phyloP scores from a whole-genome alignment of 345 rosid species.

The Salix exigua region DNA sequence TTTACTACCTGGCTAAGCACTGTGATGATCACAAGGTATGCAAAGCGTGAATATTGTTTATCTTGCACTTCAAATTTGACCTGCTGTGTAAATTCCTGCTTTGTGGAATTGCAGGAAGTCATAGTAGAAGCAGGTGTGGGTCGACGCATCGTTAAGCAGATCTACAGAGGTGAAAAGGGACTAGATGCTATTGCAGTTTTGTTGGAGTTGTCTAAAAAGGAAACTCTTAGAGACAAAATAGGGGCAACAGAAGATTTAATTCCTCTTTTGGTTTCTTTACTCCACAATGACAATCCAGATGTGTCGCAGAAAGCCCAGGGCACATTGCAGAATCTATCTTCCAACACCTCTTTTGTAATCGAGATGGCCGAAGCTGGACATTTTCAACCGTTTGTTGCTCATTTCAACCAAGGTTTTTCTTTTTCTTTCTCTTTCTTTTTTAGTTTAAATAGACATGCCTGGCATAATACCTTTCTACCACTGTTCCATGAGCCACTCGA shows the following conservation, averaged over 20 bases:
- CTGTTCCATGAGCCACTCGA: background rate
- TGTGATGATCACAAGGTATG: conserved; percentile 36
- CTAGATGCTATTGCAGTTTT: conserved; percentile 31
- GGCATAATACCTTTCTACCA: background rate
- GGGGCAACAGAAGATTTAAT: conserved; percentile 44
- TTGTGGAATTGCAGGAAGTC: conserved; percentile 32
- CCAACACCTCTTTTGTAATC: conserved; percentile 41
- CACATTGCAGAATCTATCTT: conserved; percentile 43
- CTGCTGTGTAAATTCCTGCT: background rate
- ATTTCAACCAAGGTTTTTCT: conserved; percentile 40
- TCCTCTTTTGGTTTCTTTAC: conserved; percentile 45
- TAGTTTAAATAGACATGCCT: background rate
- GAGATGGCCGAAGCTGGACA: conserved; percentile 49
- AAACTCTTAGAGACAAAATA: conserved; percentile 33
- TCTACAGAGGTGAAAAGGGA: conserved; percentile 31
- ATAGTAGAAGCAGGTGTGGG: conserved; percentile 38
- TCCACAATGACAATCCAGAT: conserved; percentile 17
- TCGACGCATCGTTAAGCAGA: conserved; percentile 37
- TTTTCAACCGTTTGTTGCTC: conserved; percentile 34
- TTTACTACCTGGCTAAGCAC: conserved; percentile 35
- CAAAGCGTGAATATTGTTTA: background rate
- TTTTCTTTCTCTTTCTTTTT: too few species aligned
- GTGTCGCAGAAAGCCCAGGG: conserved; percentile 30
- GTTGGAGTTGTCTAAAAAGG: conserved; percentile 38
- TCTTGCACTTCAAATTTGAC: background rate